Percentiles rank a stretch among this genome's conserved stretches.
Evolutionary conservation across 1,139 yeast species (phyloP).

Genomic region (Blastobotrys elegans): DNA sequence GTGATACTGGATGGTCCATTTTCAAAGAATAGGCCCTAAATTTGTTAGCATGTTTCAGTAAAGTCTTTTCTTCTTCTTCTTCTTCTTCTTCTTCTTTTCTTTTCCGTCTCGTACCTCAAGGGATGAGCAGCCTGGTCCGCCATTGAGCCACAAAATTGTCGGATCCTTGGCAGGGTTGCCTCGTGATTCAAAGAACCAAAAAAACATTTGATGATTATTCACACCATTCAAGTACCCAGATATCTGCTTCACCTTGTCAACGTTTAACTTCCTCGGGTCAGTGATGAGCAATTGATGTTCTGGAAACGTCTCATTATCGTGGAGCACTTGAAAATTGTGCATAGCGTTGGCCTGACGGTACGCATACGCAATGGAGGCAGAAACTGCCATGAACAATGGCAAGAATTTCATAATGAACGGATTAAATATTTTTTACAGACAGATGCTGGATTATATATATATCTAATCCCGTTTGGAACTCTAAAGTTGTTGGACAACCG

Average conservation of each 20-base stretch:
- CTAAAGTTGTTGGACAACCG: no score
- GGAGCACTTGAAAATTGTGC: background rate
- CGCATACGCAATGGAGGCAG: background rate
- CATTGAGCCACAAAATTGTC: constrained; percentile 64
- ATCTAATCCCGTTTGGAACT: no score
- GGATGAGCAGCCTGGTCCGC: constrained; percentile 71
- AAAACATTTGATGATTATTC: constrained; percentile 79
- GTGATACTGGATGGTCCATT: constrained; percentile 25
- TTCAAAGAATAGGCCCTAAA: constrained; percentile 20
- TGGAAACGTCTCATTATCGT: constrained; percentile 17
- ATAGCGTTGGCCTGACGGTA: background rate
- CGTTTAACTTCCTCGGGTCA: constrained; percentile 28
- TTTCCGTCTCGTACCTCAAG: no score
- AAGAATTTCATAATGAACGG: no score
- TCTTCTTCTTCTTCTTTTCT: background rate
- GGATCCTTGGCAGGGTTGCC: constrained; percentile 62
- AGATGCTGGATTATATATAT: no score
- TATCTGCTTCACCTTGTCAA: constrained; percentile 46
- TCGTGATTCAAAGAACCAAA: constrained; percentile 71
- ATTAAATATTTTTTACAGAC: no score
- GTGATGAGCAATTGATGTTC: constrained; percentile 26
- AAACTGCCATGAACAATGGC: background rate
- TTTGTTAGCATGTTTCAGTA: background rate
- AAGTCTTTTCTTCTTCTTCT: background rate
- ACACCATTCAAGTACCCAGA: constrained; percentile 67